Base-by-base conservation (phyloP, 2,329 filamentous ascomycete species). In the Fusarium sp. region DNA sequence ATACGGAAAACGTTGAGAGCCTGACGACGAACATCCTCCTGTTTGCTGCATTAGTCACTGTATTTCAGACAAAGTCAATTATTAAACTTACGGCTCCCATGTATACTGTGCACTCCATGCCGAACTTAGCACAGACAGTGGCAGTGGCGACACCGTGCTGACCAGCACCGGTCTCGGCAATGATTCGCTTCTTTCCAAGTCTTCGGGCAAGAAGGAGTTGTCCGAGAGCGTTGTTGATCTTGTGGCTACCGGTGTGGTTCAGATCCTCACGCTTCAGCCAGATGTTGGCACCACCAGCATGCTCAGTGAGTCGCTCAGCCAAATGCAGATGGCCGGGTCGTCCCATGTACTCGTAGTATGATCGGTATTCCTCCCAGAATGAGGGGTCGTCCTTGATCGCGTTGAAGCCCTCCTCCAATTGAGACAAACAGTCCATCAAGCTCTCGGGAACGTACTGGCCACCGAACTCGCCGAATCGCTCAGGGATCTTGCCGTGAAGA, bases 1-100 rank as follows among this genome's bases (percentile, higher is more conserved):
- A 99, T 99, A 44, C 96, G 92, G 88, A 99, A 99, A 38, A 99
- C 96, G 80, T 99, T 99, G 61, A 99, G 86, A 3, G 96, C 95
- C 80, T 99, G 96, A 73, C 96, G 90, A 61, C 96, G 91, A 53
- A 98, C 96, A 76, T 99, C 96, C 82, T 99, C 96, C 75, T 84
- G 52, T 53, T 53, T 18, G n/a, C 15, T 2, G 23, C 49, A 58
- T 79, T 71, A 77, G 76, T 66, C 18, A 45, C 40, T 28, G 8
- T 3, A 28, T 42, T 20, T 23, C 13, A 15, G 44, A 34, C 7
- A 6, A 23, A 23, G 23, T 23, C 23, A 23, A 23, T 23, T 23
- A 23, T 23, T 6, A 18, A 4, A 81, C 82, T 78, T 78, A 84
- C 83, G 46, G 94, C 94, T 74, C 96, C 96, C 96, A 99, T 99